These are phyloP conservation scores for Candolleomyces aberdarensis DNA, from an alignment of 768 basidiomycete species.

Conservation along the genomic window DNA sequence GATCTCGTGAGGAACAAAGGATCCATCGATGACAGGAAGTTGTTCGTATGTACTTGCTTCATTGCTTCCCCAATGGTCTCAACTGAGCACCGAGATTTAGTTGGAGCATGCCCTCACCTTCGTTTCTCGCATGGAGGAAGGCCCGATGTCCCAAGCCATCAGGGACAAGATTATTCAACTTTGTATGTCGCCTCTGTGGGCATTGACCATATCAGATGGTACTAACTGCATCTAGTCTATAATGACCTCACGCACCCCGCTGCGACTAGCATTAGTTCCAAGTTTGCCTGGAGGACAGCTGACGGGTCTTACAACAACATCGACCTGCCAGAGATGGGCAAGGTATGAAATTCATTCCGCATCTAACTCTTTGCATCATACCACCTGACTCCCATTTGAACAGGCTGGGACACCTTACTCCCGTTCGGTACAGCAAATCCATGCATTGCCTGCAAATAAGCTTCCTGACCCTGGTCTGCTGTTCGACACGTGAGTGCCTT, in stretches of 20 bases:
- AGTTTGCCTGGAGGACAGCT: conserved; percentile 66
- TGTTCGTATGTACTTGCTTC: conserved; percentile 42
- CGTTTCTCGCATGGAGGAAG: conserved; percentile 56
- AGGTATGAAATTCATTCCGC: conserved; percentile 25
- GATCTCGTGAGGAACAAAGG: conserved; percentile 59
- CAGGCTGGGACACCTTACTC: conserved; percentile 73
- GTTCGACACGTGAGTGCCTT: conserved; percentile 61
- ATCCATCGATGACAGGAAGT: conserved; percentile 73
- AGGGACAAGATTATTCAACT: conserved; percentile 52
- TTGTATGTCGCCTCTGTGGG: conserved; percentile 37
- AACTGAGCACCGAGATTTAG: conserved; percentile 31
- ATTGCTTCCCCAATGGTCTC: neutral
- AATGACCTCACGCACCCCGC: conserved; percentile 81
- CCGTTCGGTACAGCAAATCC: conserved; percentile 70
- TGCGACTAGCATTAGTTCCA: conserved; percentile 58
- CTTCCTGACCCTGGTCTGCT: conserved; percentile 78
- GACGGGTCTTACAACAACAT: conserved; percentile 82
- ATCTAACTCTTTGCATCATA: neutral
- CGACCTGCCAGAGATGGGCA: conserved; percentile 66
- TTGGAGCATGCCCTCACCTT: conserved; percentile 69
- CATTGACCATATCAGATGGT: conserved; percentile 1
- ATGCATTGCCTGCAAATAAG: conserved; percentile 62
- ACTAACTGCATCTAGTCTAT: conserved; percentile 49
- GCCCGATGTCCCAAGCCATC: conserved; percentile 32
- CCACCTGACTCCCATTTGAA: conserved; percentile 2